A percentile compares a stretch with the other conserved stretches of the same genome.
Conservation (phyloP, 177 flowering plant species). For the Viscum album region DNA sequence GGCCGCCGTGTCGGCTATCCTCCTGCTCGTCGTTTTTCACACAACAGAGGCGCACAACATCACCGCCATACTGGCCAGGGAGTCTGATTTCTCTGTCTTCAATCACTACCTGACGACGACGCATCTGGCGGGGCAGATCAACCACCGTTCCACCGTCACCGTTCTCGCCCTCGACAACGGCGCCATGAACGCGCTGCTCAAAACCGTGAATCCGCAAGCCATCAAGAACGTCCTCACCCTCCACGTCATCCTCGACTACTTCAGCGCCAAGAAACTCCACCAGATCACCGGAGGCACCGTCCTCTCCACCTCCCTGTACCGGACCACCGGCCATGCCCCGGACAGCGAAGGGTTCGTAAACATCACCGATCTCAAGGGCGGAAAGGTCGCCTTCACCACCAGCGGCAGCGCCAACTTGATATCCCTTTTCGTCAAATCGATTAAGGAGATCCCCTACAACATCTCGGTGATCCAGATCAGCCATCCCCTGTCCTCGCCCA, state of each 20-base stretch:
- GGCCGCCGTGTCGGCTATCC: not conserved
- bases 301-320: slow-evolving; percentile 8
- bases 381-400: not conserved
- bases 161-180: slow-evolving; percentile 3
- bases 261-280: slow-evolving; percentile 6
- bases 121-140: slow-evolving; percentile 4
- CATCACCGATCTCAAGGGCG: slow-evolving; percentile 3
- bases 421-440: not conserved
- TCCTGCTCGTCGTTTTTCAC: not conserved
- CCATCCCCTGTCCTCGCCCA: not conserved
- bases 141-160: slow-evolving; percentile 1
- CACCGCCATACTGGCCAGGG: not conserved
- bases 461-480: slow-evolving; percentile 3
- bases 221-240: slow-evolving; percentile 7
- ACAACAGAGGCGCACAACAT: not conserved
- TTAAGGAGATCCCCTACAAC: slow-evolving; percentile 1
- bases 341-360: not conserved
- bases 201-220: not conserved
- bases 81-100: not conserved
- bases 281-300: slow-evolving; percentile 3
- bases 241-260: slow-evolving; percentile 6
- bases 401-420: not conserved
- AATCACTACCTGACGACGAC: not conserved
- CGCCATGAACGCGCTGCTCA: not conserved
- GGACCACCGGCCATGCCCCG: slow-evolving; percentile 1